Evolutionary conservation across 345 rosid species (phyloP), one percentile per base, ranked within the genome.

Genomic region (Dimocarpus longan): DNA sequence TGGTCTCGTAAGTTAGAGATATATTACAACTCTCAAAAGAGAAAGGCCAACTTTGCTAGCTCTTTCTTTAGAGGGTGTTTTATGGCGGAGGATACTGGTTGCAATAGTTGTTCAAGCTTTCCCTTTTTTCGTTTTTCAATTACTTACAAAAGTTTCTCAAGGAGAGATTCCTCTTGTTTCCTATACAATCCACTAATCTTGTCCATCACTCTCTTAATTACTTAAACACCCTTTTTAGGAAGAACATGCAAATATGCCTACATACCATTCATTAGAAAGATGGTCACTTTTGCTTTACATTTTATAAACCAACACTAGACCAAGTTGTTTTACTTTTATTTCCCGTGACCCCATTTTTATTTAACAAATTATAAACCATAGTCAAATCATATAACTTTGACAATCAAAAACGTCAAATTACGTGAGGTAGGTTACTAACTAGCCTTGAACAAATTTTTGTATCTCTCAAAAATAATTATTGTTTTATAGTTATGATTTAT

Each of bases 91-190:
- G 79, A 68, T n/a, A 57, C 5, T 75, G 74, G 54, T 6, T 4
- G 72, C 71, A 13, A 71, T 59, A n/a, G 78, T 56, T 32, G 66
- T 54, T 71, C 22, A 22, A 63, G 16, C 10, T 12, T 21, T 71
- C 71, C 11, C 37, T 8, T 46, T 79, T 77, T 66, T 66, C 73
- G 15, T 81, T 74, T 24, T 44, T 66, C 11, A 8, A 8, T 12
- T 46, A n/a, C 64, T 65, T 72, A 32, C 16, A 60, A 74, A 76
- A 63, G 80, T 79, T 80, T 71, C 81, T 65, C 6, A 2, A 32
- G 42, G 57, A 78, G 57, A 80, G 84, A 83, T 81, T 83, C 81
- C 40, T 81, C 50, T 56, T 63, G 60, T 67, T 75, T 75, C 52
- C 26, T 37, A 60, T 62, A 70, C 74, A 78, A 39, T 28, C 77